Base-by-base conservation (phyloP, 1,284 basidiomycete genomes). In the Trametes pubescens region DNA sequence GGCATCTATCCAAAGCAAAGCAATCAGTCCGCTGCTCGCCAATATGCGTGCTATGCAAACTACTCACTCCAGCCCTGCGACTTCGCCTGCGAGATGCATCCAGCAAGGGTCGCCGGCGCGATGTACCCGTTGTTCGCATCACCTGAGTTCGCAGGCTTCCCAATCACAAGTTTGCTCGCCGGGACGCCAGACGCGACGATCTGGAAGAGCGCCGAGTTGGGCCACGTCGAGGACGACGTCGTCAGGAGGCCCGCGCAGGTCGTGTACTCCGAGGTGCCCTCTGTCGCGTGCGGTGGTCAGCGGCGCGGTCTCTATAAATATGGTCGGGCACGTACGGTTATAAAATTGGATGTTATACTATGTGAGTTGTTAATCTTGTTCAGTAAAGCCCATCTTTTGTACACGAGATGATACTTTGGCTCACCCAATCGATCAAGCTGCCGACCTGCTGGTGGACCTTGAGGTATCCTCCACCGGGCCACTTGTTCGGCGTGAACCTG, bases 111-210 rank as follows among this genome's bases (percentile, higher is more conserved):
- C 1, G 78, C 72, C 2, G 87, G 76, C 34, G 73, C 73, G 64
- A 90, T 86, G 71, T 81, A 89, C 4, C 89, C 89, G 64, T 82
- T 88, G 69, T 61, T 81, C 4, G 87, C 87, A 71, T 88, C 86
- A 2, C 77, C 74, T 4, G 77, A 43, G 8, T 75, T 81, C 0
- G 80, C 88, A 0, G 88, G 89, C 75, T 91, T 91, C 0, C 89
- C 89, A 58, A 91, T 86, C 55, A 86, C 82, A 51, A 83, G 72
- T 74, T 83, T 83, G 72, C 78, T 74, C 47, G 85, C 71, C 1
- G 80, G 72, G 3, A 90, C 82, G 44, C 86, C 87, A 57, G 77
- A 84, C 16, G 81, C 81, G 22, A 83, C 78, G 69, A 91, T 90
- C 73, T 91, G 82, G 80, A 90, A 89, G n/a, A 90, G 64, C 2